Evolutionary conservation across 2,329 filamentous ascomycete genomes (phyloP), one percentile per base, ranked within the genome.

Genomic region (Pseudocercospora crystallina): DNA sequence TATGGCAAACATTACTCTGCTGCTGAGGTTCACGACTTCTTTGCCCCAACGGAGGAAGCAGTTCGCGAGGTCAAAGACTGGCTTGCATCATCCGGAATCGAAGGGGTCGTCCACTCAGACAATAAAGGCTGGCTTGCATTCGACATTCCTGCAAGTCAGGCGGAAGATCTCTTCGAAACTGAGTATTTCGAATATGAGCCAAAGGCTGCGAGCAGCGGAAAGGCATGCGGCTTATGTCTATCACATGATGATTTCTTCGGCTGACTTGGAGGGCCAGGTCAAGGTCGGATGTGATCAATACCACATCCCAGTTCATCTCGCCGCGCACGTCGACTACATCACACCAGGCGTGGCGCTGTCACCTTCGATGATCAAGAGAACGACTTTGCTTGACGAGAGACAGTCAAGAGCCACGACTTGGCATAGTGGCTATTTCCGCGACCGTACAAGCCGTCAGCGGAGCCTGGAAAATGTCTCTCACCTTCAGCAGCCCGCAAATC

Each of bases 11-110:
- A 69, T 51, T 65, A 61, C 62, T 59, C 58, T 13, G 53, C 68
- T 29, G 55, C 65, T 17, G 66, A 75, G 46, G 67, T 75, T 5
- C 60, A 69, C 9, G 65, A 70, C 11, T 63, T 72, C 37, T 75
- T 75, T 43, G 68, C 71, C 5, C 73, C 73, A 1, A 33, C 58
- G 0, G 56, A 65, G 20, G 53, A 61, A 7, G 67, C 64, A 15
- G 54, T 72, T 7, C 64, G 72, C 12, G 67, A 74, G 1, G 78
- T 83, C 26, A 73, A 73, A 58, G 60, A 69, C 8, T 85, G 82
- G 82, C 72, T 84, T n/a, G 63, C 71, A 13, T 62, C 66, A 5
- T 73, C 76, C 29, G 82, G 81, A 5, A 78, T 85, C 38, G 62
- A 72, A 12, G 63, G 65, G 2, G 68, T 84, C 38, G 68, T 68